Percentiles rank a stretch among this genome's conserved stretches.
phyloP scores from a whole-genome alignment of 352 stramenopile genomes.

The Phytopythium aichiense region DNA sequence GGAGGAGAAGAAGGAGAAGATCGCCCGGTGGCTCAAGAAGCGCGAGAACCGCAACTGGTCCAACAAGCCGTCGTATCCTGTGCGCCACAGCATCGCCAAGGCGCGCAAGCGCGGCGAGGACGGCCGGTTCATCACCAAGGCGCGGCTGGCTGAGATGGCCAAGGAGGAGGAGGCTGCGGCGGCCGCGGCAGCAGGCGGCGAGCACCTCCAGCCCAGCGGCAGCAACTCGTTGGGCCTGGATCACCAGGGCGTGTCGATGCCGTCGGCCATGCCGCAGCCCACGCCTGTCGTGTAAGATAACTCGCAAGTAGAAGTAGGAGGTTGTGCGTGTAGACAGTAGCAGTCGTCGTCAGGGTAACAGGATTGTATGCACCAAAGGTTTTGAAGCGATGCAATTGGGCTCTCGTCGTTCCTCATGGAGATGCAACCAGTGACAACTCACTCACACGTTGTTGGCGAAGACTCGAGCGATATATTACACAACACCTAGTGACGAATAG shows the following conservation, averaged over 20 bases:
- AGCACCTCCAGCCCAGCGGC: background rate
- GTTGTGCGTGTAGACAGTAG: constrained; percentile 4
- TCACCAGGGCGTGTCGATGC: constrained; percentile 7
- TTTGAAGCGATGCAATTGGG: background rate
- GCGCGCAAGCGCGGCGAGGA: constrained; percentile 79
- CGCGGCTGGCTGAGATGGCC: constrained; percentile 66
- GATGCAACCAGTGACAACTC: too few species aligned
- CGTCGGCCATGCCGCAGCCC: constrained; percentile 21
- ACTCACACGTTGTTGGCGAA: too few species aligned
- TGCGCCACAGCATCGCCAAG: constrained; percentile 81
- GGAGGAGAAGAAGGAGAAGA: constrained; percentile 85
- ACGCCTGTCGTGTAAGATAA: constrained; percentile 28
- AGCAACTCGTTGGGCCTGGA: constrained; percentile 10
- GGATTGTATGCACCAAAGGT: background rate
- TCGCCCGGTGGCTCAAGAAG: constrained; percentile 81
- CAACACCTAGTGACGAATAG: background rate
- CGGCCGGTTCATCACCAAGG: constrained; percentile 80
- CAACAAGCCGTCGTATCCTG: constrained; percentile 81
- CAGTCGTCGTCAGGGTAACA: background rate
- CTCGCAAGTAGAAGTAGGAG: background rate
- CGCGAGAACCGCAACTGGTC: constrained; percentile 82
- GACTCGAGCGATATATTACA: background rate
- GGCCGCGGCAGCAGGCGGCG: constrained; percentile 9
- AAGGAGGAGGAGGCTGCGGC: constrained; percentile 35
- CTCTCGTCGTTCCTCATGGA: too few species aligned